Evolutionary conservation across 768 basidiomycete species (phyloP), one percentile per base, ranked within the genome.

Genomic region (Mycena capillaripes): DNA sequence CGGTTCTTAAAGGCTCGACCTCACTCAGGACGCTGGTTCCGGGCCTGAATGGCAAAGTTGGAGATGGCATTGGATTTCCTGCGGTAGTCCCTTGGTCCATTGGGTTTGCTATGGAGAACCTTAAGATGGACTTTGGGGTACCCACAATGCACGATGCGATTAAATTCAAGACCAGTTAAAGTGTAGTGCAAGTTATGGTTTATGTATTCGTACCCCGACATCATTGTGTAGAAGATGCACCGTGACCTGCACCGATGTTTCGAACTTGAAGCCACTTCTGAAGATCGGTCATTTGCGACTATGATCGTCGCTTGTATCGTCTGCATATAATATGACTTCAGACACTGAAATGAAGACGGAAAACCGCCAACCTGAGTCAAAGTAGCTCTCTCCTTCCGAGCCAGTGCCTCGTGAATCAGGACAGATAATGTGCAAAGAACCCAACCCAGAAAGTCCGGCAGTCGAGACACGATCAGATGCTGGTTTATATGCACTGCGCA

Each of bases 61-160:
- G 79, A 48, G 77, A 81, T 64, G 78, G 79, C 2, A 62, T 67
- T 14, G 73, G 73, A 27, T 81, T 79, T 34, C 79, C 79, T n/a
- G 78, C 77, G 1, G 53, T 81, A 5, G 53, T 60, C 4, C 79
- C 80, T 2, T 79, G 78, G 77, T 73, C 74, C 1, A 16, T 76
- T 27, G 78, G 34, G 0, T 44, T 71, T 27, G 19, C 17, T 21
- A 40, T 78, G 71, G 69, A 78, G 32, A 67, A 70, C 36, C 25
- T 74, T 6, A 40, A 52, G 8, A 48, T 77, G 25, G 72, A 72
- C 7, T 75, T 75, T 59, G 69, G 69, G 23, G 52, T 56, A 21
- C 30, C 76, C 12, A 56, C 63, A 25, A 14, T 66, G 38, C 44
- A 73, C 16, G 68, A 66, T 32, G 27, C 23, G 52, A 50, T 73